Percentiles rank a stretch among this genome's conserved stretches.
These are phyloP conservation scores for Flammula alnicola DNA, from an alignment of 1,284 basidiomycete species.

Conservation along the genomic window DNA sequence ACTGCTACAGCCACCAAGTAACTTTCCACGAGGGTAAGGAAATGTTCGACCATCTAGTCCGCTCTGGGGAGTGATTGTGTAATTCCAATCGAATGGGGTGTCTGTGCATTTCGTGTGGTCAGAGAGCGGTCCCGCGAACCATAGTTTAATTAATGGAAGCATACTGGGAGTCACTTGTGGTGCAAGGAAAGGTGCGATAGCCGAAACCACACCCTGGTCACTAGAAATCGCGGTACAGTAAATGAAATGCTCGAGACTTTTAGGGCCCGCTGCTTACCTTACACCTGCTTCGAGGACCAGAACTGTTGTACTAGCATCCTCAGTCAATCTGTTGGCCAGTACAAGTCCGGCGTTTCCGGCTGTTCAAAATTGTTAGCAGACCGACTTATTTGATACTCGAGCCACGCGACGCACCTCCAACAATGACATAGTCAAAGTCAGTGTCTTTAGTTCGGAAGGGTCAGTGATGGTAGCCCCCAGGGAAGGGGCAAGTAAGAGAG, in stretches of 20 bases:
- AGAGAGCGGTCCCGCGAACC: too few species aligned
- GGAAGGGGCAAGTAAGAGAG: not conserved
- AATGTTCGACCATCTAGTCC: conserved; percentile 29
- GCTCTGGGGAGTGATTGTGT: conserved; percentile 28
- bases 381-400: not conserved
- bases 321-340: conserved; percentile 23
- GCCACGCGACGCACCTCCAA: conserved; percentile 8
- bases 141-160: too few species aligned
- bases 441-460: conserved; percentile 3
- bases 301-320: conserved; percentile 15
- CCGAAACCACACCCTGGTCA: conserved; percentile 2
- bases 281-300: conserved; percentile 29
- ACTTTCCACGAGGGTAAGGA: conserved; percentile 29
- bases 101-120: not conserved
- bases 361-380: not conserved
- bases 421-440: conserved; percentile 11
- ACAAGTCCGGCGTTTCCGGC: conserved; percentile 29
- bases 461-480: conserved; percentile 7
- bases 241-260: not conserved
- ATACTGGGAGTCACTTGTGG: conserved; percentile 7
- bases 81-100: conserved; percentile 34
- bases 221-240: not conserved
- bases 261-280: conserved; percentile 12
- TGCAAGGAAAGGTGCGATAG: conserved; percentile 10
- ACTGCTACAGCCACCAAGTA: conserved; percentile 35